These are phyloP conservation scores for Tricholoma sp. DNA, from an alignment of 768 basidiomycete species.

Conservation along the genomic window DNA sequence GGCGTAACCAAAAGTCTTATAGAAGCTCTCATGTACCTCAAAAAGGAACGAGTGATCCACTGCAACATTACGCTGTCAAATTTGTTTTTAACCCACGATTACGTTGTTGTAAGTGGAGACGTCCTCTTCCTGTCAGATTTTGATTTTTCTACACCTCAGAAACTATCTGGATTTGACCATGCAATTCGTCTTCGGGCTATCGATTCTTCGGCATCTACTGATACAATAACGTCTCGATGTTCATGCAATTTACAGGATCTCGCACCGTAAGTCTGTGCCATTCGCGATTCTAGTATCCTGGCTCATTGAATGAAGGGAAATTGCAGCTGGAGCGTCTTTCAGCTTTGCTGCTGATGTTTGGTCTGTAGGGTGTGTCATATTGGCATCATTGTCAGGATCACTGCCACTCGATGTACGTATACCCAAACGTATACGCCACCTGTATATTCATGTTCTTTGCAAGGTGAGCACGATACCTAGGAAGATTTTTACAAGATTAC, in stretches of 20 bases:
- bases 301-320: constrained; percentile 29
- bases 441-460: neutral
- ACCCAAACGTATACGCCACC: neutral
- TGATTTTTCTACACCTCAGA: constrained; percentile 23
- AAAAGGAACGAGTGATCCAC: constrained; percentile 38
- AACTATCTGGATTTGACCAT: constrained; percentile 37
- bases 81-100: constrained; percentile 34
- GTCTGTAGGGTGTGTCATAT: constrained; percentile 40
- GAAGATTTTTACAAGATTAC: constrained; percentile 19
- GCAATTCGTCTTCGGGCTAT: constrained; percentile 25
- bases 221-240: constrained; percentile 16
- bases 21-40: constrained; percentile 39
- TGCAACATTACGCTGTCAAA: constrained; percentile 35
- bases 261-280: constrained; percentile 33
- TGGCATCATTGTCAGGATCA: constrained; percentile 30
- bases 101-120: constrained; percentile 32
- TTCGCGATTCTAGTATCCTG: neutral
- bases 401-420: constrained; percentile 28
- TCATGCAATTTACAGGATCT: constrained; percentile 18
- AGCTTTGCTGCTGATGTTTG: constrained; percentile 38
- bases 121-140: neutral
- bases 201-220: constrained; percentile 12
- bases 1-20: constrained; percentile 32
- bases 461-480: constrained; percentile 17
- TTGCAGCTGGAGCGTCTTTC: constrained; percentile 24